Base-by-base conservation (phyloP, 805 yeast species). In the Saccharomycopsis synnaedendra region DNA sequence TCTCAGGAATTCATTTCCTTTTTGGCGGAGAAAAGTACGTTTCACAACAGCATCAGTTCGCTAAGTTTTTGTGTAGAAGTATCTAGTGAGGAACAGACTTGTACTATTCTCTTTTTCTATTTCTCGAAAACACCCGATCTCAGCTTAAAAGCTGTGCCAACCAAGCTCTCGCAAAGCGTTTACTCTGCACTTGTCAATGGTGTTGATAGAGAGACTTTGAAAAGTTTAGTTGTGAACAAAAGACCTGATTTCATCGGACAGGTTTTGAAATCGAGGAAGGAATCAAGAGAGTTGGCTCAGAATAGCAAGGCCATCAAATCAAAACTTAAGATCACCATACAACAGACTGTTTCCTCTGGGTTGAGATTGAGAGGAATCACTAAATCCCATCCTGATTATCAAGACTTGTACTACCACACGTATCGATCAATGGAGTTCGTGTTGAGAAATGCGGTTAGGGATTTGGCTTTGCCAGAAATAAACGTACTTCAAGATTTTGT, bases 301-400 rank as follows among this genome's bases (percentile, higher is more conserved):
- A 19, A 19, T 19, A 19, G 19, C 19, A 19, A 19, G 19, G 19
- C 19, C 19, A 19, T 19, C 1, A 19, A 19, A 19, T 19, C 34
- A 8, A 41, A 42, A 40, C 35, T 47, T 5, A 49, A 42, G 32
- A 5, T 45, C 4, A 43, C 46, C 4, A 27, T 48, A 5, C 46
- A 45, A 42, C 39, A 46, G 27, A 29, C 34, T 31, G 40, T 50
- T 8, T 37, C 47, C 2, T 47, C 51, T 9, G 53, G 51, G 10
- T 46, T 50, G 5, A 36, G 53, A 8, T 38, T 50, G 5, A 11
- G 46, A n/a, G 53, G 53, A 30, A 47, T 50, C 19, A 47, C 44
- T 29, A 35, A 44, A 5, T n/a, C 44, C 6, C 46, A 43, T 19
- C 10, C 41, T 5, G 51, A 47, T 32, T 50, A 46, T 31, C 35